Base-by-base conservation (phyloP, 371 early-diverging fungal genomes). In the Apophysomyces ossiformis region DNA sequence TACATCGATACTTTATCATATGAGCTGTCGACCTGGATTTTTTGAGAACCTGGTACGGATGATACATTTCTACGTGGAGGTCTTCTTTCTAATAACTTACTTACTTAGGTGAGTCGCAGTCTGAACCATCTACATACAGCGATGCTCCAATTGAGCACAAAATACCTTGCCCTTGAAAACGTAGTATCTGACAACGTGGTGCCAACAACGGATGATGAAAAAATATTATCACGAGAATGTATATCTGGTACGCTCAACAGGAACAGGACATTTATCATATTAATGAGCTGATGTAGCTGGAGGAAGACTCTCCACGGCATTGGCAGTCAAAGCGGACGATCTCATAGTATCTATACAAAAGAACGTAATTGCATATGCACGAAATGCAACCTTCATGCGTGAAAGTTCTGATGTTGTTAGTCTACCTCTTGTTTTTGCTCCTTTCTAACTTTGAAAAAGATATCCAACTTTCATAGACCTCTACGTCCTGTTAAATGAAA, bases 61-160 rank as follows among this genome's bases (percentile, higher is more conserved):
- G 37, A 37, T 37, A 15, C 35, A 54, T 54, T 26, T 26, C 2
- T 26, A 26, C 3, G 32, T 26, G 32, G 3, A 26, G 32, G 32
- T 2, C 32, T 26, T 26, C 3, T 26, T 26, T 38, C 9, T 36
- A 11, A 44, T 21, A 61, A 13, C 56, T 39, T 18, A 13, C 56
- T 39, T 18, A 13, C 18, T 37, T 57, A 68, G 70, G 60, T 63
- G 21, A 68, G 66, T 21, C 65, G 70, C 63, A 66, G 64, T 60
- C 59, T 73, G 60, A 68, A 75, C 36, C 77, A 85, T 6, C 68
- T 89, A 36, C 85, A 88, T 54, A 77, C 74, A 18, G 57, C 85
- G 1, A 59, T 85, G 69, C 44, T 80, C 58, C 72, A 78, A 13
- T 64, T 86, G 59, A 67, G 76, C 58, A 71, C 77, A 13, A 83